Evolutionary conservation across 2,329 filamentous ascomycete genomes (phyloP).

Genomic region (Gaeumannomyces tritici): DNA sequence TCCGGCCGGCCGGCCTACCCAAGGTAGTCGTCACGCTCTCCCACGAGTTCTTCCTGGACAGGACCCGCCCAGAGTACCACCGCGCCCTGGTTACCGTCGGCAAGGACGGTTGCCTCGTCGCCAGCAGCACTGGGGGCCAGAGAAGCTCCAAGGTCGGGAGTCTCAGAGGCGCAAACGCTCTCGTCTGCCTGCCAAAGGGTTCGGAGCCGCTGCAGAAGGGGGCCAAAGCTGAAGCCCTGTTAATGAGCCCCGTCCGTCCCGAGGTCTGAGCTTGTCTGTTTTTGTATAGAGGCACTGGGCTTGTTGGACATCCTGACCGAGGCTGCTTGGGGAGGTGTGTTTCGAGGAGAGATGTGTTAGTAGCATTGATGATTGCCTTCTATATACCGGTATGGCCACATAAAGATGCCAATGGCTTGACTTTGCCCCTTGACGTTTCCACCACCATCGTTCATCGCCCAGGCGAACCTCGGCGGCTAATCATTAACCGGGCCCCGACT

Average conservation of each 20-base stretch:
- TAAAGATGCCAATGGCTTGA: not conserved
- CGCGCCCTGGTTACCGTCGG: constrained; percentile 63
- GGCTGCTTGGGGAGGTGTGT: not conserved
- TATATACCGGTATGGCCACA: not conserved
- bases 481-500: not conserved
- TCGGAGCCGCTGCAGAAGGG: constrained; percentile 60
- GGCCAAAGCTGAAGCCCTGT: constrained; percentile 61
- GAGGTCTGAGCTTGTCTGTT: constrained; percentile 8
- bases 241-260: constrained; percentile 52
- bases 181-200: constrained; percentile 65
- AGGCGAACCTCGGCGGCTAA: no score
- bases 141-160: constrained; percentile 85
- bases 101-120: constrained; percentile 59
- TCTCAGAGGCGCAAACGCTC: constrained; percentile 76
- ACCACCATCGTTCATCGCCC: not conserved
- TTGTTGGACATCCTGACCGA: not conserved
- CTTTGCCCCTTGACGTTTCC: not conserved
- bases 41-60: constrained; percentile 66
- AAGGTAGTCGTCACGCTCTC: constrained; percentile 61
- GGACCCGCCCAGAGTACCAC: constrained; percentile 77
- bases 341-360: not conserved
- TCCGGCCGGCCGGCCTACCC: constrained; percentile 59
- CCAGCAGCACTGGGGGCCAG: constrained; percentile 80
- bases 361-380: not conserved
- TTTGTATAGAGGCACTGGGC: not conserved